Base-by-base conservation (phyloP, 179 eudicot genomes). In the Silene noctiflora region DNA sequence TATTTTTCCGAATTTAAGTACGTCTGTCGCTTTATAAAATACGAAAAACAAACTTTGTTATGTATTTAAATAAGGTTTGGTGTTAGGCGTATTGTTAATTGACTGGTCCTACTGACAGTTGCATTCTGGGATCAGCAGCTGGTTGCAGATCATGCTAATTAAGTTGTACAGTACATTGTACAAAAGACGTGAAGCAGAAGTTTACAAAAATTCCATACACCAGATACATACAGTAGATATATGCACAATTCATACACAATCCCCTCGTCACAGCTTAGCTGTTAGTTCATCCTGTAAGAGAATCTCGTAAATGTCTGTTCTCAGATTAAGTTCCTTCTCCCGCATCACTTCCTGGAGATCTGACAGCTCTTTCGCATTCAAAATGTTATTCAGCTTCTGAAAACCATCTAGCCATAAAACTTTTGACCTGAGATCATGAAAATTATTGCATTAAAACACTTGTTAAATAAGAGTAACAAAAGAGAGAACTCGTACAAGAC, bases 261-360 rank as follows among this genome's bases (percentile, higher is more conserved):
- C 71, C 0, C 55, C 53, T 67, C 25, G 24, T 53, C 63, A 71
- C 6, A 61, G 64, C 20, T 71, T 17, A 55, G 44, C 46, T 2
- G 44, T 17, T 25, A 65, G 39, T 60, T 92, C 96, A 24, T 92
- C 91, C 75, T 86, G 89, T 69, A 94, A 72, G 69, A 94, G 90
- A 63, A 94, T 92, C 82, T 94, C 98, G 61, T 94, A 94, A 58
- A 94, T 86, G 78, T 94, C 97, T 42, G 98, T 92, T 83, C 97
- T 86, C 67, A 94, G 74, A 84, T 94, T 92, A 33, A 94, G 85
- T 72, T 92, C 98, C 79, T 92, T 94, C 21, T 91, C 98, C 63
- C 90, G 88, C 97, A 94, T 94, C 69, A 91, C 98, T 79, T 94
- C 98, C 78, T 90, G 97, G 35, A 94, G 95, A 83, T 94, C 98